phyloP scores from a whole-genome alignment of 2,329 filamentous ascomycete species.

The Penicillium occitanis region DNA sequence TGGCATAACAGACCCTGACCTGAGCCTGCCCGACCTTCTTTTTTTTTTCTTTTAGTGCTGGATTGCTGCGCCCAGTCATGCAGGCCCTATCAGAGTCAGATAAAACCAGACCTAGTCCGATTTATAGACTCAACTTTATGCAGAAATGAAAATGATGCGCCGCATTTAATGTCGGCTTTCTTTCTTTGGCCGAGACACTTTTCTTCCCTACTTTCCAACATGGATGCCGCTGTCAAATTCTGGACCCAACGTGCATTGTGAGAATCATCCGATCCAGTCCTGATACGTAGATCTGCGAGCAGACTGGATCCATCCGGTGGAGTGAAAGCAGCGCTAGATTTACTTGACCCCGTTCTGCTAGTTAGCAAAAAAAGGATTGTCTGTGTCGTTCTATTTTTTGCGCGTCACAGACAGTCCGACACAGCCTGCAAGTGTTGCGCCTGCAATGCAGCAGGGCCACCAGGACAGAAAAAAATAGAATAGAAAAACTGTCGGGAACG shows the following conservation, averaged over 20 bases:
- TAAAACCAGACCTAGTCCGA: conserved; percentile 16
- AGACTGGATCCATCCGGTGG: conserved; percentile 13
- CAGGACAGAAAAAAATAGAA: neutral
- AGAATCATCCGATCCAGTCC: conserved; percentile 15
- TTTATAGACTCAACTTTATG: conserved; percentile 20
- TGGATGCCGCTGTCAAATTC: conserved; percentile 18
- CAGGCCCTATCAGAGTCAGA: conserved; percentile 16
- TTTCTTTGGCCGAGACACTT: conserved; percentile 20
- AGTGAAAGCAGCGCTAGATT: conserved; percentile 9
- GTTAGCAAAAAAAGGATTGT: neutral
- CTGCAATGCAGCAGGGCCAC: conserved; percentile 8
- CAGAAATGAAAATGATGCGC: conserved; percentile 21
- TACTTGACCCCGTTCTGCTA: neutral
- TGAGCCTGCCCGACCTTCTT: conserved; percentile 1
- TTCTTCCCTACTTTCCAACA: conserved; percentile 1
- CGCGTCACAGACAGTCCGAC: neutral
- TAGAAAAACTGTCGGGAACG: neutral
- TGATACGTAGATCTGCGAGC: conserved; percentile 17
- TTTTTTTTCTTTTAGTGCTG: conserved; percentile 1
- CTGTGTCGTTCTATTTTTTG: conserved; percentile 6
- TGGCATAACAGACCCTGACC: conserved; percentile 11
- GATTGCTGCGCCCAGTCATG: conserved; percentile 15
- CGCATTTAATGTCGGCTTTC: conserved; percentile 20
- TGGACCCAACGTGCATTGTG: conserved; percentile 15
- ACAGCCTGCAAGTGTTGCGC: conserved; percentile 1